Base-by-base conservation (phyloP, 129 eudicot genomes). In the Chrysanthemum makinoi region DNA sequence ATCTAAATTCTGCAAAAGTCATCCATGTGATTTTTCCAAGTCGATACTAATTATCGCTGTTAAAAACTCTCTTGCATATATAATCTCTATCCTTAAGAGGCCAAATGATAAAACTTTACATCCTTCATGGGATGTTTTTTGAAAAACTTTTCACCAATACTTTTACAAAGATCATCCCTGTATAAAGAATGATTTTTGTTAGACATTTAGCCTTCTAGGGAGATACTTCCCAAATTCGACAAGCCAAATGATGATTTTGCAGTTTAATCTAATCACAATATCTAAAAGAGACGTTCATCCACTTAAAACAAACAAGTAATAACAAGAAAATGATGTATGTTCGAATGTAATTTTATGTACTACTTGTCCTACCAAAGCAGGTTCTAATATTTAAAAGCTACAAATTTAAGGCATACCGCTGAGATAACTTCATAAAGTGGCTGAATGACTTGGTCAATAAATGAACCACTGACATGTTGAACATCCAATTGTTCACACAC, bases 381-480 rank as follows among this genome's bases (percentile, higher is more conserved):
- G 17, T 66, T 49, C 5, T 5, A 66, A 56, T 20, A 66, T 58
- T 16, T 43, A 13, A 18, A 70, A 53, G 35, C 16, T 49, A 55
- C 4, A 53, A 55, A 49, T 15, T 24, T 2, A 10, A 63, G 33
- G 80, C 93, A 54, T 94, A 94, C 99, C 89, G 94, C 97, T 56
- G 93, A 81, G 54, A 94, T 50, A 75, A 90, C 97, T 24, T 94
- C 94, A 79, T 87, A 94, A 5, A 94, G 81, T 66, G 91, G 99
- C 67, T 64, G 20, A 55, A 94, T 83, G 59, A 94, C 96, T 86
- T 83, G 81, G 49, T 86, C 85, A 51, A 90, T 85, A 73, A 86
- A 94, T 15, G 99, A 90, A 54, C 87, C 96, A 63, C 86, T 80
- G 17, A 97, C 98, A 62, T 92, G 98, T 69, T 90, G 85, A 19